Evolutionary conservation across 805 yeast genomes (phyloP), one percentile per base, ranked within the genome.

Genomic region (Yamadazyma tumulicola): DNA sequence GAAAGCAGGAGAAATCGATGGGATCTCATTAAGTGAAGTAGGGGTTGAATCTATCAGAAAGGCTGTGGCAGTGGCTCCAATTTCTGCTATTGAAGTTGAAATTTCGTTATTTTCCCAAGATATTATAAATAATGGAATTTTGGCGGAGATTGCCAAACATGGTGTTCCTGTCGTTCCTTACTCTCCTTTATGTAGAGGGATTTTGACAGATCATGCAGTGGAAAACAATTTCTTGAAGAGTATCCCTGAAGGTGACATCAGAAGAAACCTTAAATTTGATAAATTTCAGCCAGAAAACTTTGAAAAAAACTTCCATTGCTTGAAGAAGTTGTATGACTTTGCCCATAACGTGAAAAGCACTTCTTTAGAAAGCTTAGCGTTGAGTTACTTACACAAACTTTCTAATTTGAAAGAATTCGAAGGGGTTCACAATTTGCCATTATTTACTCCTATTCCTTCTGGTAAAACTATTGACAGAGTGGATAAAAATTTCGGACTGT

Each of bases 181-280:
- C 59, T 83, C 95, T 21, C 96, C 96, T 19, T 67, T 88, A 36
- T 82, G 88, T 7, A 72, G 85, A 48, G 96, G 96, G 1, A 63
- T 81, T 41, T 67, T 88, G 35, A 80, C 91, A 3, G 95, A 93
- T 37, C 43, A 51, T 21, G 58, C 79, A 34, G 75, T 58, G 18
- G 57, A 70, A 4, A 42, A 54, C 10, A 56, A 59, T 17, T 42
- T 33, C 33, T 19, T 38, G 4, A 26, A 19, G 16, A 19, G 27
- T 8, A 24, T 42, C 19, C 23, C 14, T n/a, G 27, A 21, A 10
- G 29, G 21, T 15, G 43, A 38, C 26, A 23, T 38, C 9, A 37
- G 42, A 32, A 23, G 21, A 9, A 4, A 16, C 7, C 13, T 18
- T 6, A n/a, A 19, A 6, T 19, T 37, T 2, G 46, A 79, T 32